Percentiles rank a stretch among this genome's conserved stretches.
Evolutionary conservation across 176 grass and related monocot genomes (phyloP).

Genomic region (Guadua angustifolia): DNA sequence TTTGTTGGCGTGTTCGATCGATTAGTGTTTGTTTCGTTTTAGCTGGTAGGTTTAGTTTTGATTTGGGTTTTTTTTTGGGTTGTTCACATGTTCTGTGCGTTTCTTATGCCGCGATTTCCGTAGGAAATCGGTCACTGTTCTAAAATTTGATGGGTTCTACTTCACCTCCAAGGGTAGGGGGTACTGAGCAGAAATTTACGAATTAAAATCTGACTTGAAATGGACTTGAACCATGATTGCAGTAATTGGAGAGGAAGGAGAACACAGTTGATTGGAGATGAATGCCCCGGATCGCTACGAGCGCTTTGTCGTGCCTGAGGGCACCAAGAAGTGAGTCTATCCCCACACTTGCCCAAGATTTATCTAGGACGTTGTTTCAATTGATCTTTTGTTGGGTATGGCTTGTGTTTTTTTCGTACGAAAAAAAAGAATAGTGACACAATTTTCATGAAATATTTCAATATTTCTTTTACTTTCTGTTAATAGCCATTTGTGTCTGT

Average conservation of each 20-base stretch:
- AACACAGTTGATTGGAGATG: conserved; percentile 32
- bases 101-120: not conserved
- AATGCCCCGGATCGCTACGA: conserved; percentile 55
- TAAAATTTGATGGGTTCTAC: not conserved
- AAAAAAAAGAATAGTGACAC: too few species aligned
- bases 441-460: not conserved
- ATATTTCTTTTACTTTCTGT: not conserved
- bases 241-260: not conserved
- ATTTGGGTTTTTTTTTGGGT: not conserved
- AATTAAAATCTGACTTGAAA: not conserved
- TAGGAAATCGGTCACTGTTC: not conserved
- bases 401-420: not conserved
- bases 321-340: conserved; percentile 52
- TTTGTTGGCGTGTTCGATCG: not conserved
- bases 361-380: not conserved
- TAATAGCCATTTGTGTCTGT: not conserved
- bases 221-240: not conserved
- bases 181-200: not conserved
- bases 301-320: conserved; percentile 51
- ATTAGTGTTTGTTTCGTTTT: not conserved
- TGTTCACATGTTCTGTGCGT: not conserved
- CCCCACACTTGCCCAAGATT: not conserved
- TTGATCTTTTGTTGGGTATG: not conserved
- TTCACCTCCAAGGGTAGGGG: not conserved
- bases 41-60: not conserved